phyloP scores from a whole-genome alignment of 73 alveolate genomes.

The Paramecium tetraurelia region DNA sequence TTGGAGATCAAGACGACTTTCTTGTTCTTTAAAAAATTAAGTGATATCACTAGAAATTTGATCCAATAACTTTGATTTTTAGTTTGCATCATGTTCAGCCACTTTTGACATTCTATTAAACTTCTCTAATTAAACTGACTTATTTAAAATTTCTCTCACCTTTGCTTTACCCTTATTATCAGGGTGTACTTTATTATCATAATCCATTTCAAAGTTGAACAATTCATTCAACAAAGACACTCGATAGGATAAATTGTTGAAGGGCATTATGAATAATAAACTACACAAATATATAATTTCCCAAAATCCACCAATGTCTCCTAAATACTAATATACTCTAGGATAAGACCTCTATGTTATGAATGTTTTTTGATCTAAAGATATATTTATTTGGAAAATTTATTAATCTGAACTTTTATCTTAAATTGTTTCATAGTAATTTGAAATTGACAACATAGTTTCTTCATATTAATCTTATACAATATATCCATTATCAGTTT shows the following conservation, averaged over 20 bases:
- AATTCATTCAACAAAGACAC: background rate
- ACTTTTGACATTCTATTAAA: constrained; percentile 22
- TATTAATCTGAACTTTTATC: background rate
- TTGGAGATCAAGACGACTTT: background rate
- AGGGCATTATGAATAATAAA: background rate
- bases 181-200: background rate
- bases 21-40: constrained; percentile 16
- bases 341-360: background rate
- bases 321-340: background rate
- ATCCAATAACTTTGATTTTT: background rate
- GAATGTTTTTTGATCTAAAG: background rate
- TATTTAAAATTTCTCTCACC: background rate
- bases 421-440: background rate
- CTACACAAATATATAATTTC: background rate
- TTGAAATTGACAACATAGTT: background rate
- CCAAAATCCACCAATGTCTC: constrained; percentile 17
- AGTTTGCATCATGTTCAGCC: background rate
- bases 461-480: background rate
- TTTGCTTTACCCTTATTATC: background rate
- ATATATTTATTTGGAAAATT: background rate
- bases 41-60: background rate
- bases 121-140: constrained; percentile 16
- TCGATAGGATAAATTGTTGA: constrained; percentile 11
- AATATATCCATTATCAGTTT: constrained; percentile 9
- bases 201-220: constrained; percentile 22